Base-by-base conservation (phyloP, 2,329 filamentous ascomycete genomes). In the Pseudogymnoascus sp. region DNA sequence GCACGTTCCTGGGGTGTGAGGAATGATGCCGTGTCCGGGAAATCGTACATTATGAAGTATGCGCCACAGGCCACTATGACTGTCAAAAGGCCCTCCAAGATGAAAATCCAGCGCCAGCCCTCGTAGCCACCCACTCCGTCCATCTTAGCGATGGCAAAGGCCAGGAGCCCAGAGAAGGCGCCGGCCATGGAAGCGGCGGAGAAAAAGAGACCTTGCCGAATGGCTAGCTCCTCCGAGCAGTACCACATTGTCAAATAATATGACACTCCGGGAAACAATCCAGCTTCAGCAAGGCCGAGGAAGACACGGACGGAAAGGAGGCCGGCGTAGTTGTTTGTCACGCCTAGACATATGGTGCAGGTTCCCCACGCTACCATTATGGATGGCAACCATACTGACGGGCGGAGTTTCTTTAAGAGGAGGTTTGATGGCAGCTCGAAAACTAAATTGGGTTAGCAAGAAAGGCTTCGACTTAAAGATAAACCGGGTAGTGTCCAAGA, bases 281-380 rank as follows among this genome's bases (percentile, higher is more conserved):
- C 64, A 14, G 65, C 66, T 61, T 67, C 66, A 21, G 66, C 46
- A 50, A 69, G 63, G 11, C 70, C 70, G 4, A 70, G 67, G 60
- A 70, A 72, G 7, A 70, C 46, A 25, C 70, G 64, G 6, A 67
- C 70, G 46, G 67, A 62, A n/a, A 92, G 76, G 3, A 93, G 77
- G 2, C 83, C 80, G 46, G 79, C 84, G 70, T 87, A 91, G 65
- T 78, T 86, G 42, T 87, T 78, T 12, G 86, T 84, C 2, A 93
- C 77, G 0, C 89, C 90, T 0, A 85, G 89, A 68, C 87, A 80
- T 1, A 85, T 86, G n/a, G 89, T 85, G 46, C 91, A 79, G 64
- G 89, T 78, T 3, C 87, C 87, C 87, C 88, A 90, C 1, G 80
- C 72, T 3, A 80, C 72, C 37, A 85, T 83, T 69, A 90, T 89